phyloP scores from a whole-genome alignment of 768 basidiomycete species.

The Lentinula boryana region DNA sequence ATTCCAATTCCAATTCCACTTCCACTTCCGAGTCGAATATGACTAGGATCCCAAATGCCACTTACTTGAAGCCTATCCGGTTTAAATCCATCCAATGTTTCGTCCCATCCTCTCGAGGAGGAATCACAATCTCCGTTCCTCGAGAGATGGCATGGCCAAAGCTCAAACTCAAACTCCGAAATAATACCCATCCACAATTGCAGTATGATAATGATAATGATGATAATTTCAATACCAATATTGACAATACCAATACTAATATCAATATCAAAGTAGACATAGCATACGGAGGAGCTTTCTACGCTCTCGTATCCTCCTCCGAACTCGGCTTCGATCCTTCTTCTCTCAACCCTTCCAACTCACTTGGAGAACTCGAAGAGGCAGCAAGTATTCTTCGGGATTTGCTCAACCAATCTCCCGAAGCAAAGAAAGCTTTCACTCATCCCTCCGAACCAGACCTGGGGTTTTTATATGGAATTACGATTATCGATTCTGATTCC shows the following conservation, averaged over 20 bases:
- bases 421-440: constrained; percentile 13
- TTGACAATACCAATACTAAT: not conserved
- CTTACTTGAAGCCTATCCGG: constrained; percentile 17
- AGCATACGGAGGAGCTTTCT: constrained; percentile 34
- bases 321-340: constrained; percentile 25
- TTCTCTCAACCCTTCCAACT: constrained; percentile 11
- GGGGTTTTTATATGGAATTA: constrained; percentile 31
- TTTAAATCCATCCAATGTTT: constrained; percentile 32
- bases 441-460: constrained; percentile 26
- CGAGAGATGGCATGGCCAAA: constrained; percentile 18
- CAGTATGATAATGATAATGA: no score
- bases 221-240: no score
- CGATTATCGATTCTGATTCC: constrained; percentile 22
- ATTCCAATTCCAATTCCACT: no score
- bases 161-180: not conserved
- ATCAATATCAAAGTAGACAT: constrained; percentile 23
- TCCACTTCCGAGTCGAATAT: no score
- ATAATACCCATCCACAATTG: no score
- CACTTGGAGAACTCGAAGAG: constrained; percentile 19
- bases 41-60: no score
- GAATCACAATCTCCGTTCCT: constrained; percentile 23
- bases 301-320: constrained; percentile 26
- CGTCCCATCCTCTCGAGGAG: constrained; percentile 14
- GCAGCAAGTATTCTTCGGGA: constrained; percentile 24
- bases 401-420: constrained; percentile 12